Conservation (phyloP, 2,329 filamentous ascomycete species). For the Apiospora pterosperma region DNA sequence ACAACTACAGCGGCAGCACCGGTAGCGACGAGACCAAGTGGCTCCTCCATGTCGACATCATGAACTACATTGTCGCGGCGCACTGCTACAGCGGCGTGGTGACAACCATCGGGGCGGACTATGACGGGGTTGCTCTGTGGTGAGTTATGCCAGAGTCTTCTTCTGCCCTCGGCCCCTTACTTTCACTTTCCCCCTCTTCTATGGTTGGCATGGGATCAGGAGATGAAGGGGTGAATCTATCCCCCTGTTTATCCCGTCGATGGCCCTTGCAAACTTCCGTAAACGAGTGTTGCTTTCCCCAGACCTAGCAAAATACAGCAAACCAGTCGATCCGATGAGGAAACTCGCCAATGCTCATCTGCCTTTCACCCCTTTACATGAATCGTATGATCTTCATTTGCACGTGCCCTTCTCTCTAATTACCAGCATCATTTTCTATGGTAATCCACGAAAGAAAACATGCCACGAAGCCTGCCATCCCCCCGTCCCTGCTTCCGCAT, state of each 20-base stretch:
- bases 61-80: slow-evolving; percentile 74
- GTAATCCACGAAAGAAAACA: background rate
- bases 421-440: background rate
- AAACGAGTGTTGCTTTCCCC: background rate
- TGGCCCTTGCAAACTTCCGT: background rate
- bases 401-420: background rate
- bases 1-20: background rate
- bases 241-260: background rate
- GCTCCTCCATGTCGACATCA: slow-evolving; percentile 72
- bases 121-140: slow-evolving; percentile 78
- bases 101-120: slow-evolving; percentile 70
- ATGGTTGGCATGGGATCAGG: background rate
- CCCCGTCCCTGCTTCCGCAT: too few relatives aligned
- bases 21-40: slow-evolving; percentile 63
- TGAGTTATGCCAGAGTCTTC: slow-evolving; percentile 48
- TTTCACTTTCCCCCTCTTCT: background rate
- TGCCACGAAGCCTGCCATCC: too few relatives aligned
- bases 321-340: background rate
- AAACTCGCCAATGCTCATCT: background rate
- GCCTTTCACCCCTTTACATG: background rate
- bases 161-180: background rate
- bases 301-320: background rate
- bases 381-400: too few relatives aligned
- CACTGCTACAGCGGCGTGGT: slow-evolving; percentile 73
- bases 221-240: background rate